Evolutionary conservation across 768 basidiomycete genomes (phyloP), one percentile per base, ranked within the genome.

Genomic region (Boletus huronensis): DNA sequence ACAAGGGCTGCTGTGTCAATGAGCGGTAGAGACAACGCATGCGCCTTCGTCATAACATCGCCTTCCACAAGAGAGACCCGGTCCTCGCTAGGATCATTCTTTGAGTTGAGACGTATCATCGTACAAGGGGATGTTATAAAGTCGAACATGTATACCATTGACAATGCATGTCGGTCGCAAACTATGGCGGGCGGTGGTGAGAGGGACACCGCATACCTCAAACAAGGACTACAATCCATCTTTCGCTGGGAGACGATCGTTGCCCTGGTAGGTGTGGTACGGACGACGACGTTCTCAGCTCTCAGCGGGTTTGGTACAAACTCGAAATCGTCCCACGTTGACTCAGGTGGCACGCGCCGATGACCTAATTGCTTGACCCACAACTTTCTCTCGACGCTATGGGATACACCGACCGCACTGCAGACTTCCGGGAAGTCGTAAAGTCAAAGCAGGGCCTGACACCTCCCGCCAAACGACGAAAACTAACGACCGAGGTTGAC

Each of bases 131-230:
- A 31, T 31, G 36, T 8, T 36, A 16, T 26, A 42, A 0, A 28
- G 67, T 72, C 72, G 57, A 69, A 65, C 13, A 32, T 1, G 32
- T 51, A 40, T 29, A 26, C 25, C 7, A n/a, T n/a, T n/a, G n/a
- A n/a, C n/a, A n/a, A n/a, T n/a, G n/a, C n/a, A n/a, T 75, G 70
- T 73, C 8, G 53, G 70, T 73, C 73, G 34, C 66, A 72, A 65
- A 68, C 79, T 87, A 88, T 88, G 82, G 83, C 83, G 79, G 75
- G 76, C 72, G 72, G 73, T 77, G 80, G 80, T 79, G 28, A 55
- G 50, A 61, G 46, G 42, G 38, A 75, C 81, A 76, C 79, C 72
- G 76, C 76, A 74, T 72, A 72, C 87, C 84, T 89, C 87, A 89
- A 88, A 89, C 87, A 71, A 81, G 80, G 83, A 85, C 76, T 47